Conservation (phyloP, 192 early-diverging fungal genomes). For the Rhizophlyctis rosea region DNA sequence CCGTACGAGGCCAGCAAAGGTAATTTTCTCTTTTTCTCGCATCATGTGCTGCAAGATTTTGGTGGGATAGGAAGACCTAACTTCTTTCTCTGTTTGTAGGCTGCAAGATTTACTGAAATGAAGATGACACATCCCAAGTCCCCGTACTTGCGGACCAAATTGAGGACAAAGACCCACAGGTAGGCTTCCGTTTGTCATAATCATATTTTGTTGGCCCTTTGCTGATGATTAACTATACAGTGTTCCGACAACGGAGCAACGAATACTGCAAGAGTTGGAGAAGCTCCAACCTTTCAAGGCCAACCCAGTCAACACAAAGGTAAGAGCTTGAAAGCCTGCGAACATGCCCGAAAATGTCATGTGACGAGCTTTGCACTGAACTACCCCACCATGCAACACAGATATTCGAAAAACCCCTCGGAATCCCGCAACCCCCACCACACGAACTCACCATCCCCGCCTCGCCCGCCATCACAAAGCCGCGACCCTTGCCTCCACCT, state of each 20-base stretch:
- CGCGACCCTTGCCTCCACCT: constrained; percentile 13
- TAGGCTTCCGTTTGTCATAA: constrained; percentile 19
- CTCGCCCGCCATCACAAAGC: constrained; percentile 43
- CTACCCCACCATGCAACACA: too few relatives aligned
- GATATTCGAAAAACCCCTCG: constrained; percentile 13
- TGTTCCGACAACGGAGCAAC: constrained; percentile 33
- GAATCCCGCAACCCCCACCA: constrained; percentile 14
- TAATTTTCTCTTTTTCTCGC: constrained; percentile 4
- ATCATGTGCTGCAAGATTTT: not conserved
- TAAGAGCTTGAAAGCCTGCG: too few relatives aligned
- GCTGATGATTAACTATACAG: too few relatives aligned
- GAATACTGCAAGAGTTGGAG: constrained; percentile 28
- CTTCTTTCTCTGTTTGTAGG: too few relatives aligned
- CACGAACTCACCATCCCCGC: constrained; percentile 38
- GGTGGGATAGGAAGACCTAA: too few relatives aligned
- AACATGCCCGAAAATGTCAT: too few relatives aligned
- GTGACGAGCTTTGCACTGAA: too few relatives aligned
- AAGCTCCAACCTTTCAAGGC: constrained; percentile 47
- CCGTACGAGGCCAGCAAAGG: constrained; percentile 18
- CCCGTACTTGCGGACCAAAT: constrained; percentile 43
- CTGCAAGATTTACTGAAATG: not conserved
- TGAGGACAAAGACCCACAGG: constrained; percentile 31
- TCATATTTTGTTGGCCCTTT: not conserved
- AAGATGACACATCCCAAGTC: constrained; percentile 44
- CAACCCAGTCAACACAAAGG: constrained; percentile 32